A percentile compares a stretch with the other conserved stretches of the same genome.
Evolutionary conservation across 1,284 basidiomycete genomes (phyloP).

Genomic region (Fereydounia khargensis): DNA sequence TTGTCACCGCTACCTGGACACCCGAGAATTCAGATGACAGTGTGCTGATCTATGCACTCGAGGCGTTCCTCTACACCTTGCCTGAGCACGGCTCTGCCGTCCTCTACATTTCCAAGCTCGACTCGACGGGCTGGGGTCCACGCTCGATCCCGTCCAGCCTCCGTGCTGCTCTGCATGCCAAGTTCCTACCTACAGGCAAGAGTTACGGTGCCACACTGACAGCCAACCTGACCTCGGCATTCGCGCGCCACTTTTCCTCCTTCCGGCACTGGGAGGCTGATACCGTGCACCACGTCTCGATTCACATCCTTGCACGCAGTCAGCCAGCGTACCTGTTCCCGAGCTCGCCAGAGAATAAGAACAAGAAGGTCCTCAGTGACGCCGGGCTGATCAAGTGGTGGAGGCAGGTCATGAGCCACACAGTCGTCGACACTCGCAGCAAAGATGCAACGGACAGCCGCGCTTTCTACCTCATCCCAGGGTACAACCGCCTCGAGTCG

Average conservation of each 20-base stretch:
- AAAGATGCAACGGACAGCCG: constrained; percentile 25
- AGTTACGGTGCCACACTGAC: constrained; percentile 59
- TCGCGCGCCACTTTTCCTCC: constrained; percentile 67
- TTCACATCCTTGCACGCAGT: constrained; percentile 87
- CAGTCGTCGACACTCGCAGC: constrained; percentile 8
- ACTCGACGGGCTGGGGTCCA: constrained; percentile 77
- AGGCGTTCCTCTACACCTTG: constrained; percentile 75
- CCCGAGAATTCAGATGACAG: constrained; percentile 3
- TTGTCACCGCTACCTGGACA: constrained; percentile 36
- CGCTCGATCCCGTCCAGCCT: constrained; percentile 5
- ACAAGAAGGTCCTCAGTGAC: constrained; percentile 76
- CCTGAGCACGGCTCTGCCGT: constrained; percentile 70
- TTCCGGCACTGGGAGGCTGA: constrained; percentile 61
- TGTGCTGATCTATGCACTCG: constrained; percentile 71
- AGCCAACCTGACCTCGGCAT: constrained; percentile 67
- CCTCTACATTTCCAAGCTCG: constrained; percentile 89
- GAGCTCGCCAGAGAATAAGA: constrained; percentile 71
- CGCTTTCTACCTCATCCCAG: constrained; percentile 52
- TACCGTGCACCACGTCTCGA: constrained; percentile 40
- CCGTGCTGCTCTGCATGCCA: constrained; percentile 2
- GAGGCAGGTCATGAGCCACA: constrained; percentile 62
- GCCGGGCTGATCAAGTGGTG: constrained; percentile 86
- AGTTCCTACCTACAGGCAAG: constrained; percentile 1
- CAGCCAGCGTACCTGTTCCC: constrained; percentile 93
- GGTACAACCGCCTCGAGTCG: constrained; percentile 39